Conservation (phyloP, 768 basidiomycete species). For the Glaciozyma martinii region DNA sequence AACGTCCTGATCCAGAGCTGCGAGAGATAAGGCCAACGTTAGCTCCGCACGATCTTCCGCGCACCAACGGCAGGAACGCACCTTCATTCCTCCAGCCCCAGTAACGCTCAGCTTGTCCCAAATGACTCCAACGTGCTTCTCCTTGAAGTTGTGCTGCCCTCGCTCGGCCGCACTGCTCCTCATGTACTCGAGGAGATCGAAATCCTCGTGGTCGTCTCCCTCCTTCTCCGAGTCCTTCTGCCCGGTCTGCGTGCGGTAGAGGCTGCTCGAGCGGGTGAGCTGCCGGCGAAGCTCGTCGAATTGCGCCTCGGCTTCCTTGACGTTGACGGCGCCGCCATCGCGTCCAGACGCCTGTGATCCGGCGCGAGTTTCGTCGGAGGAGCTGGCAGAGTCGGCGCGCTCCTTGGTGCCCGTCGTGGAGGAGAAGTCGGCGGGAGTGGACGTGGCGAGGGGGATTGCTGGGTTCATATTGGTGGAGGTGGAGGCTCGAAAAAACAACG, state of each 20-base stretch:
- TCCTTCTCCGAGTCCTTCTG: conserved; percentile 27
- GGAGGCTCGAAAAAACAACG: too few species aligned
- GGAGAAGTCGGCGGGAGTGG: too few species aligned
- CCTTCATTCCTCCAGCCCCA: conserved; percentile 14
- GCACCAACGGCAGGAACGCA: background rate
- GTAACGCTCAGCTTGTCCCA: conserved; percentile 21
- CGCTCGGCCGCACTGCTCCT: background rate
- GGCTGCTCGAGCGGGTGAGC: background rate
- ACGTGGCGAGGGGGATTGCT: too few species aligned
- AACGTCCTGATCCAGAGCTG: conserved; percentile 33
- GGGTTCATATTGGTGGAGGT: too few species aligned
- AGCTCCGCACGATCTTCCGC: too few species aligned
- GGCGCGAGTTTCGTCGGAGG: too few species aligned
- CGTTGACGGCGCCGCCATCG: conserved; percentile 4
- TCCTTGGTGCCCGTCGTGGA: too few species aligned
- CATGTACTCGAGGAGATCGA: conserved; percentile 24
- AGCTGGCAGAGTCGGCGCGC: too few species aligned
- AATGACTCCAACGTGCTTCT: conserved; percentile 9
- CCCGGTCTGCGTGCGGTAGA: background rate
- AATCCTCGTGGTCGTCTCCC: conserved; percentile 16
- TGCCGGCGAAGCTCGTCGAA: conserved; percentile 15
- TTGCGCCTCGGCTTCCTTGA: conserved; percentile 23
- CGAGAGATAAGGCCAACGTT: too few species aligned
- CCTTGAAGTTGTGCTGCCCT: conserved; percentile 3
- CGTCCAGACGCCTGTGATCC: too few species aligned